A percentile compares a stretch with the other conserved stretches of the same genome.
Conservation (phyloP, 1,284 basidiomycete species). For the Singerocomus inundabilis region DNA sequence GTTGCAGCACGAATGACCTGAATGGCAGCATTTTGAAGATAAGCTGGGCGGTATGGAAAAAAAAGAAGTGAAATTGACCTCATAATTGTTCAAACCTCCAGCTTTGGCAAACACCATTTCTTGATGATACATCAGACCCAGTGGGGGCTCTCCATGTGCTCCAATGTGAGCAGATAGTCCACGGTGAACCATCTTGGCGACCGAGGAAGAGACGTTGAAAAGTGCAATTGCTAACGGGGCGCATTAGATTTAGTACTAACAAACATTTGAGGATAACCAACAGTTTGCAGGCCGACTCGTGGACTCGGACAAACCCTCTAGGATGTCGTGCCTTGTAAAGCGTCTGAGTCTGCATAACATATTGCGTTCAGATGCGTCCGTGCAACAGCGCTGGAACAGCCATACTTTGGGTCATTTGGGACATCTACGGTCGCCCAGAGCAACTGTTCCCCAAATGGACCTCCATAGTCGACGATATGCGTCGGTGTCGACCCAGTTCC, state of each 20-base stretch:
- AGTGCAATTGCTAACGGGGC: constrained; percentile 51
- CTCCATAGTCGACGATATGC: constrained; percentile 72
- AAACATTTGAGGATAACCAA: constrained; percentile 32
- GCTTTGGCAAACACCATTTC: constrained; percentile 63
- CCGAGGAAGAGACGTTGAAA: constrained; percentile 66
- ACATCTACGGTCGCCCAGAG: constrained; percentile 66
- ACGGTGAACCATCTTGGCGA: constrained; percentile 62
- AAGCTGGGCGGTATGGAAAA: neutral
- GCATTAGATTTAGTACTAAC: constrained; percentile 5
- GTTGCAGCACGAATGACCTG: constrained; percentile 69
- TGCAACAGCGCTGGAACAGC: neutral
- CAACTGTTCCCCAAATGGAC: constrained; percentile 60
- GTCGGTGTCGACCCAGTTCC: constrained; percentile 74
- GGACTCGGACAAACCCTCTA: constrained; percentile 61
- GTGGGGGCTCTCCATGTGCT: constrained; percentile 71
- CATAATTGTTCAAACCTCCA: constrained; percentile 55
- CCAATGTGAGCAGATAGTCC: constrained; percentile 65
- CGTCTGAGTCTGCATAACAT: constrained; percentile 47
- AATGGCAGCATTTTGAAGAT: neutral
- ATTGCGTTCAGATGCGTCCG: neutral
- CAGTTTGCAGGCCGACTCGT: constrained; percentile 57
- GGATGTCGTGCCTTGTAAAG: constrained; percentile 61
- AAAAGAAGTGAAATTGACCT: constrained; percentile 32
- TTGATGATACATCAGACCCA: constrained; percentile 72
- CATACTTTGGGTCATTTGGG: constrained; percentile 64